Percentiles rank a stretch among this genome's conserved stretches.
Conservation (phyloP, 78 protist species). For the Polysphondylium violaceum region DNA sequence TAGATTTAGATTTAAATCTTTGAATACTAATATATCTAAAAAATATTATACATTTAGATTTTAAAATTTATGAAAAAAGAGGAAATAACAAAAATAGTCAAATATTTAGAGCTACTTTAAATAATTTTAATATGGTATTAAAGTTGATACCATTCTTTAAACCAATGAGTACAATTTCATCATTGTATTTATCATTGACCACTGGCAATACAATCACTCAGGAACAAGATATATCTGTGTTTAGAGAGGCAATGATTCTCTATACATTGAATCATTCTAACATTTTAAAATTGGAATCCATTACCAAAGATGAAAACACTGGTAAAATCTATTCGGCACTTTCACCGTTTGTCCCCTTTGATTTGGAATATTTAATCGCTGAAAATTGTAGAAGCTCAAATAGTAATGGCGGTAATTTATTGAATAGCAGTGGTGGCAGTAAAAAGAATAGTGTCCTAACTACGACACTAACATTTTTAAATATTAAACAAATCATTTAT, state of each 20-base stretch:
- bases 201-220: no score
- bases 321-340: slow-evolving; percentile 24
- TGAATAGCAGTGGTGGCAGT: neutral
- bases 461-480: neutral
- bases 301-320: slow-evolving; percentile 49
- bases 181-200: neutral
- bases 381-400: neutral
- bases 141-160: slow-evolving; percentile 8
- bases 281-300: slow-evolving; percentile 1
- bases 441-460: neutral
- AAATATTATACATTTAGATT: neutral
- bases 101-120: slow-evolving; percentile 12
- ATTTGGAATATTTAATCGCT: slow-evolving; percentile 42
- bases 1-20: neutral
- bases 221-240: slow-evolving; percentile 10
- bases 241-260: slow-evolving; percentile 61
- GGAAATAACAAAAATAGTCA: slow-evolving; percentile 5
- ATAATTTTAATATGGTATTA: neutral
- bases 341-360: slow-evolving; percentile 44
- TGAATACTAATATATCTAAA: neutral
- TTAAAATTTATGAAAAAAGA: slow-evolving; percentile 28
- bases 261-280: slow-evolving; percentile 19
- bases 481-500: slow-evolving; percentile 17
- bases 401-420: neutral
- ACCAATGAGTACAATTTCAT: neutral